Evolutionary conservation across 768 basidiomycete species (phyloP).

Genomic region (Leucocoprinus leucothites): DNA sequence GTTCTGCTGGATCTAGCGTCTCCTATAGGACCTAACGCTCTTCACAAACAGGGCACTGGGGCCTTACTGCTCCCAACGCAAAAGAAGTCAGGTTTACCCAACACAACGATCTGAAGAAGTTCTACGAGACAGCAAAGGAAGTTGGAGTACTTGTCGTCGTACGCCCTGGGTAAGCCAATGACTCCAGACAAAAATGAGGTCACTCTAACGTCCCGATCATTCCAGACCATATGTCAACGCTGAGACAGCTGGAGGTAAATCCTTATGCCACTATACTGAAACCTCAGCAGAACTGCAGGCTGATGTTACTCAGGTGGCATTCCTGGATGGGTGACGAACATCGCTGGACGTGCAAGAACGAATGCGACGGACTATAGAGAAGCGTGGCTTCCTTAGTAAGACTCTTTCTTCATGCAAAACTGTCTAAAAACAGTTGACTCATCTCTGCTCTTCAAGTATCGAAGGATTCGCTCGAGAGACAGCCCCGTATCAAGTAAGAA

Average conservation of each 20-base stretch:
- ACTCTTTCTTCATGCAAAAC: not conserved
- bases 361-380: constrained; percentile 53
- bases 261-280: not conserved
- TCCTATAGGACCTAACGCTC: constrained; percentile 18
- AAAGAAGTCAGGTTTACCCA: constrained; percentile 56
- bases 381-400: constrained; percentile 48
- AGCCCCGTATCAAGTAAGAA: constrained; percentile 30
- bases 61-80: constrained; percentile 55
- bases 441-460: no score
- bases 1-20: constrained; percentile 30
- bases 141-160: constrained; percentile 63
- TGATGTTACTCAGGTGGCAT: constrained; percentile 29
- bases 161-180: constrained; percentile 60
- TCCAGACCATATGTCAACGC: constrained; percentile 53
- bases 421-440: no score
- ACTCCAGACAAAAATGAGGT: no score
- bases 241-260: constrained; percentile 59
- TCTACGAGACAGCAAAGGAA: constrained; percentile 58
- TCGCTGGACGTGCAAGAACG: constrained; percentile 54
- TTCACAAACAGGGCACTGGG: constrained; percentile 55
- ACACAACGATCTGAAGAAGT: constrained; percentile 54
- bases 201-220: no score
- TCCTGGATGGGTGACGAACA: constrained; percentile 46
- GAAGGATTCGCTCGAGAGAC: constrained; percentile 27
- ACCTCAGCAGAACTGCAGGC: not conserved